phyloP scores from a whole-genome alignment of 768 basidiomycete genomes.

The Suillus clintonianus region DNA sequence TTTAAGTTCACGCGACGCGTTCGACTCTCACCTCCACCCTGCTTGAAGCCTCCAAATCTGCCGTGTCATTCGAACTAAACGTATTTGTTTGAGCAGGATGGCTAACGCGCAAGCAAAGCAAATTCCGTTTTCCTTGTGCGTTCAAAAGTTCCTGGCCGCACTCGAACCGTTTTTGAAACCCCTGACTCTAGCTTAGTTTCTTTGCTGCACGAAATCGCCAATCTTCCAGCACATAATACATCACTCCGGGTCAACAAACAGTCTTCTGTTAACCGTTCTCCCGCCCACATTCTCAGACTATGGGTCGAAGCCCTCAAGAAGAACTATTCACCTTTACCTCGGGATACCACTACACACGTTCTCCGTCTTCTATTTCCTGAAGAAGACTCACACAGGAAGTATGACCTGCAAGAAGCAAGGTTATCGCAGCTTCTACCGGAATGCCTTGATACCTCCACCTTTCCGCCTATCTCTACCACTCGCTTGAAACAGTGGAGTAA shows the following conservation, averaged over 20 bases:
- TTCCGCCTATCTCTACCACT: constrained; percentile 23
- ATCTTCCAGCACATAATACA: constrained; percentile 22
- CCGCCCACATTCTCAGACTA: constrained; percentile 39
- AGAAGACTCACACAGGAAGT: constrained; percentile 70
- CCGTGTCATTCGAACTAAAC: background rate
- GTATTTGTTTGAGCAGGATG: background rate
- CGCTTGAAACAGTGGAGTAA: constrained; percentile 40
- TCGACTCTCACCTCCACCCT: background rate
- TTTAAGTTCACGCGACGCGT: background rate
- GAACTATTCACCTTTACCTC: constrained; percentile 50
- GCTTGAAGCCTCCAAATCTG: background rate
- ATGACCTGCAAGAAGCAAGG: constrained; percentile 67
- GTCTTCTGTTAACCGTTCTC: constrained; percentile 28
- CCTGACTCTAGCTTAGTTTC: constrained; percentile 45
- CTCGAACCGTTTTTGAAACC: constrained; percentile 5
- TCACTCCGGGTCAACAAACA: constrained; percentile 13
- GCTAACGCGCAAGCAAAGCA: constrained; percentile 7
- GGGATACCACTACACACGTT: constrained; percentile 55
- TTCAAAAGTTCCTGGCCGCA: constrained; percentile 3
- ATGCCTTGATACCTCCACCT: constrained; percentile 43
- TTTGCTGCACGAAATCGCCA: constrained; percentile 47
- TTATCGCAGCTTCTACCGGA: constrained; percentile 55
- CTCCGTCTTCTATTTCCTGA: constrained; percentile 87
- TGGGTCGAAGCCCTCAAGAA: constrained; percentile 48
- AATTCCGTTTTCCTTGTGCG: constrained; percentile 49